Evolutionary conservation across 2,329 filamentous ascomycete species (phyloP), one percentile per base, ranked within the genome.

Genomic region (Aspergillus sp.): DNA sequence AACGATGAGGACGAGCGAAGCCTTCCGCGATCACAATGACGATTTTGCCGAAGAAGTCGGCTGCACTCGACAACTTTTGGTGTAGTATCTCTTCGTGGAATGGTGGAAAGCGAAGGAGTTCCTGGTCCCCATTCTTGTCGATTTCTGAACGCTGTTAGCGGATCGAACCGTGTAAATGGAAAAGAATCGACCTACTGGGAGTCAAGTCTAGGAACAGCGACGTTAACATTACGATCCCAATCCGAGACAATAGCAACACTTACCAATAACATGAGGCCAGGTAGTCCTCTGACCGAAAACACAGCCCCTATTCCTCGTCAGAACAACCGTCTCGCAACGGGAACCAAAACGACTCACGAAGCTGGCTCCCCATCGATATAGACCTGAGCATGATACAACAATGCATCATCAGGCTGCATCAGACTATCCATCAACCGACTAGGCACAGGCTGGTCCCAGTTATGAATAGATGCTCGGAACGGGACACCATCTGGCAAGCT

Each of bases 21-120:
- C 86, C 84, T 61, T 91, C 88, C 43, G 85, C 83, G 49, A 95
- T 78, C 46, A 90, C 66, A 22, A 94, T 67, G 62, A 85, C 89
- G 69, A 95, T 85, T 6, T 88, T 81, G 5, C 88, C 88, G 17
- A 85, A 66, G 25, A 84, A 74, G 50, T 91, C 87, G 5, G 78
- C 78, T 0, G 86, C 77, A 56, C 82, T 82, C 86, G 88, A 93
- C 52, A 82, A 78, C 48, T 73, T 79, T 58, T 89, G 84, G 38
- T 80, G 76, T 13, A 90, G 73, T 20, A 89, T 73, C 56, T 86
- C 82, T 45, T 76, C 75, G 48, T 85, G 82, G 58, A 93, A 94
- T 0, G 69, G 57, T 0, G 89, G 89, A 53, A 94, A 95, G 30
- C 72, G 77, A 39, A 94, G 77, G n/a, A 67, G 66, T 45, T 83